These are phyloP conservation scores for Parafenestella ontariensis DNA, from an alignment of 2,329 filamentous ascomycete species.

Conservation along the genomic window DNA sequence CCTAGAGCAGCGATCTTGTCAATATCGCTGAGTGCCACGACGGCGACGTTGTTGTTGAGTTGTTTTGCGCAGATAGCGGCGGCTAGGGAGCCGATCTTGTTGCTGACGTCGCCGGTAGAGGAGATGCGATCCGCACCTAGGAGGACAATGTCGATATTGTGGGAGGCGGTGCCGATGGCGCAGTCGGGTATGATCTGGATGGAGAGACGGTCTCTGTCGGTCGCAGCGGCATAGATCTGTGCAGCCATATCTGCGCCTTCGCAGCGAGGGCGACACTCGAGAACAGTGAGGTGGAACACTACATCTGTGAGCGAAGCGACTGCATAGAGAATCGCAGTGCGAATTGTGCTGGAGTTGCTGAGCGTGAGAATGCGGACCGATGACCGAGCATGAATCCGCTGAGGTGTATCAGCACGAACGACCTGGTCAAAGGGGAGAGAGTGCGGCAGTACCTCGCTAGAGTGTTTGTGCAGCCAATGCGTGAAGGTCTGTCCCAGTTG, in stretches of 20 bases:
- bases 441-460: background rate
- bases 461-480: constrained; percentile 8
- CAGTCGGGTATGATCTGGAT: constrained; percentile 67
- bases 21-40: constrained; percentile 65
- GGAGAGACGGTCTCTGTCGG: constrained; percentile 33
- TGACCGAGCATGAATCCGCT: background rate
- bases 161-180: constrained; percentile 62
- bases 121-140: constrained; percentile 71
- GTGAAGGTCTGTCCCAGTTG: constrained; percentile 11
- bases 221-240: constrained; percentile 39
- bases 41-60: constrained; percentile 54
- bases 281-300: constrained; percentile 62
- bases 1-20: constrained; percentile 63
- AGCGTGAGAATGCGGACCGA: constrained; percentile 28
- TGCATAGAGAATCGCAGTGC: constrained; percentile 55
- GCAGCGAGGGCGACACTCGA: constrained; percentile 72
- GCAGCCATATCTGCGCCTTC: constrained; percentile 67
- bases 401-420: background rate
- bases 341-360: constrained; percentile 66
- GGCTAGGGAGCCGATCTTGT: constrained; percentile 71
- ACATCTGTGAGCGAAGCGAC: constrained; percentile 44
- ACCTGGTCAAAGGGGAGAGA: background rate
- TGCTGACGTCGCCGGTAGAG: constrained; percentile 65
- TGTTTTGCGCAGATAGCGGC: constrained; percentile 63
- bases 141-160: constrained; percentile 63